Percentiles rank a stretch among this genome's conserved stretches.
Evolutionary conservation across 495 filamentous ascomycete species (phyloP).

Genomic region (Penicillium canariense): DNA sequence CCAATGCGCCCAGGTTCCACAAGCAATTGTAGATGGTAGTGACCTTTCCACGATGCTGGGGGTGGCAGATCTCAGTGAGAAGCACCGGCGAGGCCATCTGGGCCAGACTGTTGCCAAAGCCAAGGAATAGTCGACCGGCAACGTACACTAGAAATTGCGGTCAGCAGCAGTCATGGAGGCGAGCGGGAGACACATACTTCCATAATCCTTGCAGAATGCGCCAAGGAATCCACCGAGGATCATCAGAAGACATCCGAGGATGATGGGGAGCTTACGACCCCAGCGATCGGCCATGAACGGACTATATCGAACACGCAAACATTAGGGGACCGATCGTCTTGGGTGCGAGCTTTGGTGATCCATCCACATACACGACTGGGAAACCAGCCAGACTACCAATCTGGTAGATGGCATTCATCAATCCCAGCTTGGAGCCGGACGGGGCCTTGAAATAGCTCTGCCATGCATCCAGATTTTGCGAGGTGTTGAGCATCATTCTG

Average conservation of each 20-base stretch:
- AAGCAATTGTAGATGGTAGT: conserved; percentile 63
- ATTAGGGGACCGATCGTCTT: neutral
- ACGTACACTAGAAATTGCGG: conserved; percentile 13
- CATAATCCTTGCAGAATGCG: conserved; percentile 44
- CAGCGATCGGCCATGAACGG: conserved; percentile 58
- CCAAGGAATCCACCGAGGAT: conserved; percentile 58
- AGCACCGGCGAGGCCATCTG: conserved; percentile 61
- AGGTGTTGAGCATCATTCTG: conserved; percentile 35
- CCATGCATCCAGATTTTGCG: conserved; percentile 21
- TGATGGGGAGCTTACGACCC: conserved; percentile 57
- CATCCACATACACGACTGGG: conserved; percentile 54
- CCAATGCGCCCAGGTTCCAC: conserved; percentile 60
- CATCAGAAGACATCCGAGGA: conserved; percentile 60
- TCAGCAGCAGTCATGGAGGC: neutral
- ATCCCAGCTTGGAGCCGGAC: conserved; percentile 50
- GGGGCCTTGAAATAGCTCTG: conserved; percentile 41
- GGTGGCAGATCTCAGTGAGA: conserved; percentile 61
- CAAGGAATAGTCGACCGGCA: conserved; percentile 46
- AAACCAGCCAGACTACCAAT: conserved; percentile 61
- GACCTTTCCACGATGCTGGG: conserved; percentile 61
- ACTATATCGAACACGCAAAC: neutral
- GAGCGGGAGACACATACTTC: conserved; percentile 15
- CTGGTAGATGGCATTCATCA: conserved; percentile 64
- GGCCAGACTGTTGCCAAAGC: conserved; percentile 59
- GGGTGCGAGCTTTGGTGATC: neutral